Percentiles rank a stretch among this genome's conserved stretches.
Conservation (phyloP, 2,329 filamentous ascomycete species). For the Neofusicoccum cordaticola region DNA sequence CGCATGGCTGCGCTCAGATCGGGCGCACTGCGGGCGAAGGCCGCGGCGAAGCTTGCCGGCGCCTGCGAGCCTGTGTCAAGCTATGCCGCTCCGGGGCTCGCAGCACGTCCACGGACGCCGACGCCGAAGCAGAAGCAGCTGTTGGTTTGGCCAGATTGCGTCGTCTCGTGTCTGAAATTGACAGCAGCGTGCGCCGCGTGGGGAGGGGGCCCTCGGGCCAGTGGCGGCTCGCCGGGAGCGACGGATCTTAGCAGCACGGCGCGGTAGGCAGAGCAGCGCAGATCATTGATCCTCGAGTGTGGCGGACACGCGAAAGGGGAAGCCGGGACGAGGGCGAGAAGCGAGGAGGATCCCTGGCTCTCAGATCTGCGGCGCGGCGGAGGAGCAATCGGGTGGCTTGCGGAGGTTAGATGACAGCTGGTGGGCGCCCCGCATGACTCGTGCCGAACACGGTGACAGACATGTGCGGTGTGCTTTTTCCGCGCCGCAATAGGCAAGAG, state of each 20-base stretch:
- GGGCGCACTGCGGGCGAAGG: neutral
- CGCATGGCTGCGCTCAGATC: neutral
- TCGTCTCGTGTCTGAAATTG: neutral
- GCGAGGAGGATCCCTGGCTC: constrained; percentile 4
- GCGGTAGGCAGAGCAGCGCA: neutral
- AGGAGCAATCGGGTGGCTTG: constrained; percentile 12
- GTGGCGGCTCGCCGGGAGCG: neutral
- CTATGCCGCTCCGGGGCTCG: neutral
- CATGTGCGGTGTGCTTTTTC: constrained; percentile 4
- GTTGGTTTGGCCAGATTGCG: neutral
- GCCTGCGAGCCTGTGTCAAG: neutral
- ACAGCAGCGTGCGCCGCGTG: neutral
- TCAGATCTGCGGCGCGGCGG: constrained; percentile 5
- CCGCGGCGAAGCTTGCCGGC: neutral
- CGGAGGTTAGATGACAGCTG: constrained; percentile 7
- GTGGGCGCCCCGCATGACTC: constrained; percentile 10
- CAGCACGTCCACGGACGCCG: neutral
- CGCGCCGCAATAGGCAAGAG: neutral
- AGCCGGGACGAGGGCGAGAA: neutral
- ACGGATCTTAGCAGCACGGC: neutral
- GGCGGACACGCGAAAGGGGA: constrained; percentile 11
- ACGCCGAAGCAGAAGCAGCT: neutral
- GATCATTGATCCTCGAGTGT: constrained; percentile 12
- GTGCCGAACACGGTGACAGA: neutral
- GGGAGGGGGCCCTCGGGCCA: neutral